Evolutionary conservation across 108 stramenopile genomes (phyloP).

Genomic region (Discostella stelligeroides): DNA sequence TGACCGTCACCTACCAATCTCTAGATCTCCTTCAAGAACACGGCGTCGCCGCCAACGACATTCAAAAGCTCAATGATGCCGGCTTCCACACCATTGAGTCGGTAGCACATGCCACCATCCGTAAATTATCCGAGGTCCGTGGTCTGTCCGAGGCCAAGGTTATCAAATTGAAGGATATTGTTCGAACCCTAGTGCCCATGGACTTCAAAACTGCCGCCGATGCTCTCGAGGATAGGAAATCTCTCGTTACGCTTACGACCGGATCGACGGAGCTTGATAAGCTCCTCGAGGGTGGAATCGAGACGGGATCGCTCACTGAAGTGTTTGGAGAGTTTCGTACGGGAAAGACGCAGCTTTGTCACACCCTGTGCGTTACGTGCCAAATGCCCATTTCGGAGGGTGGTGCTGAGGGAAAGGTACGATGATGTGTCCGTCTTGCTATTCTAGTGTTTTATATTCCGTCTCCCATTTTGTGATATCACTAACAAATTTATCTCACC

Average conservation of each 20-base stretch:
- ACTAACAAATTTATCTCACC: neutral
- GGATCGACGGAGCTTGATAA: slow-evolving; percentile 97
- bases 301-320: slow-evolving; percentile 98
- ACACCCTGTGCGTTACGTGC: slow-evolving; percentile 99
- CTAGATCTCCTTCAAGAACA: slow-evolving; percentile 90
- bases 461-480: neutral
- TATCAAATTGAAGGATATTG: slow-evolving; percentile 94
- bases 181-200: slow-evolving; percentile 93
- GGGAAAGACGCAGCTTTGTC: slow-evolving; percentile 99
- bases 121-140: slow-evolving; percentile 96
- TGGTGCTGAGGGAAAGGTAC: slow-evolving; percentile 95
- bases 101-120: slow-evolving; percentile 93
- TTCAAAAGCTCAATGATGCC: slow-evolving; percentile 94
- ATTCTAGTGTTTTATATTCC: neutral
- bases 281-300: slow-evolving; percentile 96
- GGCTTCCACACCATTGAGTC: slow-evolving; percentile 98
- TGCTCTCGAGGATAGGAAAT: slow-evolving; percentile 89
- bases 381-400: slow-evolving; percentile 97
- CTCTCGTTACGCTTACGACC: slow-evolving; percentile 89
- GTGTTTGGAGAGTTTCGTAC: slow-evolving; percentile 97
- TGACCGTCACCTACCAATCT: slow-evolving; percentile 63
- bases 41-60: slow-evolving; percentile 94
- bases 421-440: slow-evolving; percentile 2
- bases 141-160: slow-evolving; percentile 96
- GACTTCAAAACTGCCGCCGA: slow-evolving; percentile 97